Base-by-base conservation (phyloP, 805 yeast species). In the Starmera amethionina region DNA sequence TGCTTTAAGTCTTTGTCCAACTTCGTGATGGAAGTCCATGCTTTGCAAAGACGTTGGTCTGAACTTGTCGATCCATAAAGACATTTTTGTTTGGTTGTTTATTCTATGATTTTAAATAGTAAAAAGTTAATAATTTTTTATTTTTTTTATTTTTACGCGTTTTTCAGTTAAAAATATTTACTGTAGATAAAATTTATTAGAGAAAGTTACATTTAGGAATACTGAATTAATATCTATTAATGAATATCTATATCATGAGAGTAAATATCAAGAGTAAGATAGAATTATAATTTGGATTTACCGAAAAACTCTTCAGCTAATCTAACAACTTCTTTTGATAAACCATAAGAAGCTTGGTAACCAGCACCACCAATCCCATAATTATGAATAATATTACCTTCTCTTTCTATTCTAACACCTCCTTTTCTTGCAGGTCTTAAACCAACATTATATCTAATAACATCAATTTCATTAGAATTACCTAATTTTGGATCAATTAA, bases 31-130 rank as follows among this genome's bases (percentile, higher is more conserved):
- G 57, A 73, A 89, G 39, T 79, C 76, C 36, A 93, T 67, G 22
- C 68, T 70, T 2, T 69, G 73, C 38, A 93, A 67, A 1, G 68
- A 64, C 45, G 67, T 75, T 8, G 98, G 98, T 48, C 97, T 74
- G 60, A 88, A 79, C 49, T 88, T 87, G 60, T 93, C 97, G 8
- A 94, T 96, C 98, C 98, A 93, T 59, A 93, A 72, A 7, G 96
- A 82, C 96, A 89, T 89, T 30, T 36, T 37, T 32, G 28, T 36
- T 34, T 32, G 5, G 18, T 10, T 12, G 12, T 14, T 11, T 15
- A 5, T 32, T n/a, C n/a, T n/a, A n/a, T n/a, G 5, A 14, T 10
- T 7, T 16, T 32, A 11, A 32, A 18, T n/a, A 15, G 34, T 5
- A 16, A 14, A 10, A 12, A 32, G 12, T n/a, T 12, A 18, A n/a